Evolutionary conservation across 2,329 filamentous ascomycete genomes (phyloP).

Genomic region (Epicoccum nigrum): DNA sequence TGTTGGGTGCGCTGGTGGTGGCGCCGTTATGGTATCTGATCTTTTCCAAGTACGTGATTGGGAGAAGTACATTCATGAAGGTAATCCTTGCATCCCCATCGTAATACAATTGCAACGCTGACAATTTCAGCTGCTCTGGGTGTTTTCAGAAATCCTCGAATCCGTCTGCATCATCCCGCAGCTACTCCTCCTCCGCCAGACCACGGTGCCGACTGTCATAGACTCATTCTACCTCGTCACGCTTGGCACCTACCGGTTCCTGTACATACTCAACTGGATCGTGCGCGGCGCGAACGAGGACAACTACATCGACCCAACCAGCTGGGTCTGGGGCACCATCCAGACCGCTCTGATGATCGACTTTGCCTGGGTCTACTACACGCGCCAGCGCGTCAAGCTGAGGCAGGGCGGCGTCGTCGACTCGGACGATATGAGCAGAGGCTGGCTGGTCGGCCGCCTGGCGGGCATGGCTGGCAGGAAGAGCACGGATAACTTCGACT

Average conservation of each 20-base stretch:
- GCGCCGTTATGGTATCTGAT: constrained; percentile 77
- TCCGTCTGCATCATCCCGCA: constrained; percentile 90
- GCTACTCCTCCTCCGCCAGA: constrained; percentile 88
- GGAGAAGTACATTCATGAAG: constrained; percentile 44
- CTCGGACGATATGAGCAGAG: constrained; percentile 82
- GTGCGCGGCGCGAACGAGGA: constrained; percentile 65
- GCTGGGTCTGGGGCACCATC: constrained; percentile 83
- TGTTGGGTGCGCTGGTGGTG: constrained; percentile 68
- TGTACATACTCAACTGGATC: constrained; percentile 95
- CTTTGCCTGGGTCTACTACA: constrained; percentile 97
- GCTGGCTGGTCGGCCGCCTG: constrained; percentile 81
- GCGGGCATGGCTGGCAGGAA: constrained; percentile 68
- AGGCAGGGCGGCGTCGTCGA: constrained; percentile 87
- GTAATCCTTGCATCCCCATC: constrained; percentile 36
- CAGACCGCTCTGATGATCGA: constrained; percentile 91
- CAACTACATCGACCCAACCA: constrained; percentile 69
- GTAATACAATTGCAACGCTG: no score
- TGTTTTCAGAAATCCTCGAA: constrained; percentile 90
- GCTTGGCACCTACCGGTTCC: constrained; percentile 82
- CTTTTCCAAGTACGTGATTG: constrained; percentile 61
- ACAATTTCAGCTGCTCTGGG: constrained; percentile 75
- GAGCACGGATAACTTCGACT: constrained; percentile 53
- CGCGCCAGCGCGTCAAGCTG: constrained; percentile 90
- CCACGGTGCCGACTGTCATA: constrained; percentile 93
- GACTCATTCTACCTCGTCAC: constrained; percentile 94